Evolutionary conservation across 2,329 filamentous ascomycete genomes (phyloP).

Genomic region (Beauveria varroae): DNA sequence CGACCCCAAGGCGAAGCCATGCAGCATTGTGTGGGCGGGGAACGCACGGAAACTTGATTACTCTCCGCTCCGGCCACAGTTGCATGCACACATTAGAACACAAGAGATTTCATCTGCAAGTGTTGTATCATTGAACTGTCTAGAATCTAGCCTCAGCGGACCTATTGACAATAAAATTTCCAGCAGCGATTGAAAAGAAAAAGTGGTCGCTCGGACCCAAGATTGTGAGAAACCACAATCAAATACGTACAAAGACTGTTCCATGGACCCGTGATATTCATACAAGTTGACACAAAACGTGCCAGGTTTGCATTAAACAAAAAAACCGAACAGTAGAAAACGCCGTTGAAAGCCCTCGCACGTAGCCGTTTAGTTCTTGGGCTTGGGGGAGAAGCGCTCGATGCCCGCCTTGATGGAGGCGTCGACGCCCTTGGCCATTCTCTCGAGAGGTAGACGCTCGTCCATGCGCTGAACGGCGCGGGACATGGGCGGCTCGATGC

Average conservation of each 20-base stretch:
- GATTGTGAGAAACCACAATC: not conserved
- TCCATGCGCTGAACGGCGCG: constrained; percentile 39
- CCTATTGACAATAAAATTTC: not conserved
- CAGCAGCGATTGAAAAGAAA: not conserved
- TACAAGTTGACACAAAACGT: not conserved
- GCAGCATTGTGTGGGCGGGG: not conserved
- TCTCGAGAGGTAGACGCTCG: constrained; percentile 41
- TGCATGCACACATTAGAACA: not conserved
- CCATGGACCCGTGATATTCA: not conserved
- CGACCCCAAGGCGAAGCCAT: not conserved
- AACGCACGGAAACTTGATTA: not conserved
- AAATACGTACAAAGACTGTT: not conserved
- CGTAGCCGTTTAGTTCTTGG: not conserved
- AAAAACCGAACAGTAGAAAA: not conserved
- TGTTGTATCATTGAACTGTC: not conserved
- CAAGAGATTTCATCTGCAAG: not conserved
- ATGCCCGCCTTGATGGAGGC: constrained; percentile 40
- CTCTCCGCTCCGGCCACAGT: not conserved
- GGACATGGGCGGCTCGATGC: constrained; percentile 40
- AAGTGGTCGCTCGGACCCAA: not conserved
- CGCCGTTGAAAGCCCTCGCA: not conserved
- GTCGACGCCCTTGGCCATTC: constrained; percentile 41
- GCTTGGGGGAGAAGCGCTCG: constrained; percentile 27
- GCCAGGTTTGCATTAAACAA: not conserved
- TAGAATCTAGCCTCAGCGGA: constrained; percentile 6